phyloP scores from a whole-genome alignment of 495 filamentous ascomycete genomes.

The Hypoxylon fragiforme region DNA sequence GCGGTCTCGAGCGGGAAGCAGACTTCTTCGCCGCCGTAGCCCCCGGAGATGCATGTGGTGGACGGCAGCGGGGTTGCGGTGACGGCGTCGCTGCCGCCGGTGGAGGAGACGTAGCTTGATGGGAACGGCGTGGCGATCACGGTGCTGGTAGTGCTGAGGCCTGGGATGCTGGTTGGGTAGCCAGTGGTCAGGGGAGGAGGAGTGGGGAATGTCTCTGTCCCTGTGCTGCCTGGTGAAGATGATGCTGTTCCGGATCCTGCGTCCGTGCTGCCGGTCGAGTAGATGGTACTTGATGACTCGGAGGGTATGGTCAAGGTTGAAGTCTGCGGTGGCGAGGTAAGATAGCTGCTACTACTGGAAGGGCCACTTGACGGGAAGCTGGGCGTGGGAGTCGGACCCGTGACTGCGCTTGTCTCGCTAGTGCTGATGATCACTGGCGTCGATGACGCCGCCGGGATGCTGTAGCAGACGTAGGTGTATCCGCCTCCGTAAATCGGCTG shows the following conservation, averaged over 20 bases:
- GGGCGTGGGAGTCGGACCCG: constrained; percentile 1
- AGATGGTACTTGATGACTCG: constrained; percentile 3
- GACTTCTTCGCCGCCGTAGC: constrained; percentile 16
- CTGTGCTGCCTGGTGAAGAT: constrained; percentile 10
- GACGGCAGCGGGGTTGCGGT: constrained; percentile 13
- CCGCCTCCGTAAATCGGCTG: constrained; percentile 21
- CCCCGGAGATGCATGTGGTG: constrained; percentile 20
- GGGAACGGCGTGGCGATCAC: constrained; percentile 1
- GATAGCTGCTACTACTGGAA: no score
- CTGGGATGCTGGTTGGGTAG: constrained; percentile 16
- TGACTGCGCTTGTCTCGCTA: constrained; percentile 11
- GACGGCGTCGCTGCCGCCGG: constrained; percentile 19
- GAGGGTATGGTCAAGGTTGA: background rate
- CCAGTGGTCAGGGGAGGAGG: constrained; percentile 2
- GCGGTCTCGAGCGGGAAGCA: constrained; percentile 17
- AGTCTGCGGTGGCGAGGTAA: constrained; percentile 4
- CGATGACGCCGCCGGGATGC: constrained; percentile 12
- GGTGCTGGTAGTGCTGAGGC: constrained; percentile 7
- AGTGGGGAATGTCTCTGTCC: constrained; percentile 26
- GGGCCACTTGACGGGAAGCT: background rate
- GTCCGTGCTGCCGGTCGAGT: constrained; percentile 8
- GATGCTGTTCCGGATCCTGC: background rate
- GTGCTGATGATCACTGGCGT: constrained; percentile 12
- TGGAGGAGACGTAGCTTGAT: constrained; percentile 11
- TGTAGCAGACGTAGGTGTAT: constrained; percentile 28